phyloP scores from a whole-genome alignment of 192 early-diverging fungal genomes.

The Umbelopsis isabellina region DNA sequence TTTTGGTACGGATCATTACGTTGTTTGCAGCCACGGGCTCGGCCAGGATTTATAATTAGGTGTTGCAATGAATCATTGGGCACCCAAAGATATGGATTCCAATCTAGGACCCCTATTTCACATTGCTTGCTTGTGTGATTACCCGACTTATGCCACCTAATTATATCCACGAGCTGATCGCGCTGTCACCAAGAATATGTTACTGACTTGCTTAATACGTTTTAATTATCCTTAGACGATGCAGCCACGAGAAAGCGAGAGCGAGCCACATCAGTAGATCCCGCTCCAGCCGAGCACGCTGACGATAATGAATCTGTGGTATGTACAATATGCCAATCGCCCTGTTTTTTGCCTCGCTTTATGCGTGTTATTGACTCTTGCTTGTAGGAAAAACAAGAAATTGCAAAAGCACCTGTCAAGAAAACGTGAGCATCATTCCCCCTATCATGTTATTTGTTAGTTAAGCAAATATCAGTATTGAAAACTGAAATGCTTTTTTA shows the following conservation, averaged over 20 bases:
- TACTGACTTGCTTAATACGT: not conserved
- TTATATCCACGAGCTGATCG: too few relatives aligned
- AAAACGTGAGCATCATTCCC: constrained; percentile 31
- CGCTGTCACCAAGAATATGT: too few relatives aligned
- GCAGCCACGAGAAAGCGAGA: constrained; percentile 35
- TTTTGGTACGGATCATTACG: not conserved
- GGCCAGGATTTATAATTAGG: not conserved
- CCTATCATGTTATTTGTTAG: not conserved
- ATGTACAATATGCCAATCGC: not conserved
- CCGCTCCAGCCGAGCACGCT: constrained; percentile 15
- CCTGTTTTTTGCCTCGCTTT: not conserved
- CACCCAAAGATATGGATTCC: too few relatives aligned
- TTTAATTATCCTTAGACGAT: constrained; percentile 29
- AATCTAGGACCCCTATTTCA: too few relatives aligned
- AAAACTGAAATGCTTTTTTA: not conserved
- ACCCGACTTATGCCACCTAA: too few relatives aligned
- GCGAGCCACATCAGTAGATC: constrained; percentile 40
- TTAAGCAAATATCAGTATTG: not conserved
- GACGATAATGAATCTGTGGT: constrained; percentile 19
- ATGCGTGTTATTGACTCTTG: not conserved
- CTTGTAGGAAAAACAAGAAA: constrained; percentile 16
- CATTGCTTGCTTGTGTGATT: too few relatives aligned
- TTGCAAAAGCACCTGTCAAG: constrained; percentile 32
- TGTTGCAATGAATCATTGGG: too few relatives aligned
- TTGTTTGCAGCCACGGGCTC: not conserved